Conservation (phyloP, 768 basidiomycete genomes). For the Tubosaeta brunneosetosa region DNA sequence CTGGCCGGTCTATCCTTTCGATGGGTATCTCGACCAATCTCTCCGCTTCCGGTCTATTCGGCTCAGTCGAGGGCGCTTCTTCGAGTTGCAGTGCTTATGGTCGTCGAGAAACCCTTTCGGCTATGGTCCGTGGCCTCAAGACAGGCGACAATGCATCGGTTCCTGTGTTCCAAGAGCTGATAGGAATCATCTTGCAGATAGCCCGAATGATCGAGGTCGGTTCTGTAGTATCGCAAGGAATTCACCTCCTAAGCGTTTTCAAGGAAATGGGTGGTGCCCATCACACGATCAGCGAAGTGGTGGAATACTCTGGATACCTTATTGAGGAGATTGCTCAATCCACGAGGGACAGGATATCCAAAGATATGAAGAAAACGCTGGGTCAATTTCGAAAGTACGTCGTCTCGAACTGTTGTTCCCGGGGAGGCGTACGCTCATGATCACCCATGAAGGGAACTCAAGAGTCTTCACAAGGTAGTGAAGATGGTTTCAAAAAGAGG, state of each 20-base stretch:
- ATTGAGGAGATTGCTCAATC: slow-evolving; percentile 7
- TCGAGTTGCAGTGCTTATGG: slow-evolving; percentile 2
- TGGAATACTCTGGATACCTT: slow-evolving; percentile 12
- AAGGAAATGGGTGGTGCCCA: slow-evolving; percentile 13
- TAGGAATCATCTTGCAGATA: slow-evolving; percentile 4
- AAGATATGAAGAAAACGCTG: slow-evolving; percentile 3
- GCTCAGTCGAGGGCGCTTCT: neutral
- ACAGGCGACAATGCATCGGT: slow-evolving; percentile 1
- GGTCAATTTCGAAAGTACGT: slow-evolving; percentile 2
- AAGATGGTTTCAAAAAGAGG: slow-evolving; percentile 2
- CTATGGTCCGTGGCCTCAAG: slow-evolving; percentile 4
- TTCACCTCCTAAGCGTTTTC: neutral
- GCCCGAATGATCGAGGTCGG: slow-evolving; percentile 10
- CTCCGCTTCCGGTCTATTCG: neutral
- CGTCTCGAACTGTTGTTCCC: neutral
- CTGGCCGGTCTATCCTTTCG: neutral
- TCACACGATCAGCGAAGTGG: slow-evolving; percentile 10
- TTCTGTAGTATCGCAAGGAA: neutral
- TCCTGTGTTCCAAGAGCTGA: slow-evolving; percentile 5
- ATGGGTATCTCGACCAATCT: neutral
- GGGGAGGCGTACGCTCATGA: neutral
- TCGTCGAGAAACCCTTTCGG: neutral
- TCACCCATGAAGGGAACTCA: slow-evolving; percentile 5
- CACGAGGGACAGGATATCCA: neutral
- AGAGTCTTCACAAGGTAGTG: slow-evolving; percentile 5